These are phyloP conservation scores for Colletotrichum acutatum DNA, from an alignment of 2,329 filamentous ascomycete genomes.

Conservation along the genomic window DNA sequence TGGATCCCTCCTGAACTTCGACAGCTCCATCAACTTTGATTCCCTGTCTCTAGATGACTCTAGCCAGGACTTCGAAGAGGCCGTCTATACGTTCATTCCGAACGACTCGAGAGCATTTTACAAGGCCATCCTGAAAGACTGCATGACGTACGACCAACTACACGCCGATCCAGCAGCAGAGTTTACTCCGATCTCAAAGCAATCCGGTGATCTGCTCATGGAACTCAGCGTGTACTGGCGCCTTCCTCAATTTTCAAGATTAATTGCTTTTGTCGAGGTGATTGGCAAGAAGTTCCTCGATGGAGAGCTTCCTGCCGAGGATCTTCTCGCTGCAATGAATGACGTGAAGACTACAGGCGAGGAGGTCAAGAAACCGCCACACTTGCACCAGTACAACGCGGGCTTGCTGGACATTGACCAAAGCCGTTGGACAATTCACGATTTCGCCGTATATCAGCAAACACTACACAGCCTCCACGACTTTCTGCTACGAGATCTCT, in stretches of 20 bases:
- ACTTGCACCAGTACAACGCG: conserved; percentile 62
- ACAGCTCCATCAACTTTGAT: conserved; percentile 76
- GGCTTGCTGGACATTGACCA: conserved; percentile 67
- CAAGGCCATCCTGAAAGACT: conserved; percentile 82
- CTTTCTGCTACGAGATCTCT: conserved; percentile 85
- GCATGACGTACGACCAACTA: conserved; percentile 73
- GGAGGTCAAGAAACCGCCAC: conserved; percentile 72
- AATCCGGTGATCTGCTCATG: conserved; percentile 83
- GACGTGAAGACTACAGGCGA: conserved; percentile 79
- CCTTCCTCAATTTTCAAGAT: conserved; percentile 82
- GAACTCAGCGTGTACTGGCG: conserved; percentile 92
- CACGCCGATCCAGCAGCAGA: conserved; percentile 63
- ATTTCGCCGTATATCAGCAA: conserved; percentile 78
- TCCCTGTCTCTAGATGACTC: conserved; percentile 72
- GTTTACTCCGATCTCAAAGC: conserved; percentile 73
- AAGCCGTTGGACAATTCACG: conserved; percentile 75
- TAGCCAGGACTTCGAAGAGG: conserved; percentile 66
- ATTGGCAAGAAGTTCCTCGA: conserved; percentile 86
- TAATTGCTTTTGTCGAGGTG: conserved; percentile 86
- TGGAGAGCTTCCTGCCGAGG: conserved; percentile 82
- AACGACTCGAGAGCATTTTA: conserved; percentile 85
- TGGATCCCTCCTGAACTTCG: conserved; percentile 59
- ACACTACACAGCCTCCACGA: conserved; percentile 82
- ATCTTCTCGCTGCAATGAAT: conserved; percentile 85
- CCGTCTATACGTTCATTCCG: conserved; percentile 90